These are phyloP conservation scores for Ampelomyces quisqualis DNA, from an alignment of 2,329 filamentous ascomycete species.

Conservation along the genomic window DNA sequence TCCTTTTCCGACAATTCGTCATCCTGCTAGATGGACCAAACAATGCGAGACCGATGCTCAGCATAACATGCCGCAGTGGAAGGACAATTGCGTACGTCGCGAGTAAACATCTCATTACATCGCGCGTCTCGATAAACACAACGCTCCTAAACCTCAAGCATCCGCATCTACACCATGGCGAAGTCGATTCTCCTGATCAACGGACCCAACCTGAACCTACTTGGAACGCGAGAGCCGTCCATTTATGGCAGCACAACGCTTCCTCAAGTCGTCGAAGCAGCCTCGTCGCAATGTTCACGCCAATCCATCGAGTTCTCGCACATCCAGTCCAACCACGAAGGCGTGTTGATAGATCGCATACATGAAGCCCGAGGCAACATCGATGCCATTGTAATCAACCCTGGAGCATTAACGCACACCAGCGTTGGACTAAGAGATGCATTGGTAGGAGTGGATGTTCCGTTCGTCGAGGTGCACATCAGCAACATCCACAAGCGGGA, in stretches of 20 bases:
- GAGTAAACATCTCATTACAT: too few species aligned
- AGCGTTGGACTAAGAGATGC: constrained; percentile 76
- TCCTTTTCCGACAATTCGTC: constrained; percentile 3
- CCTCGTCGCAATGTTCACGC: constrained; percentile 51
- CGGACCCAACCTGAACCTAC: constrained; percentile 79
- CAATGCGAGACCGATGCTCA: too few species aligned
- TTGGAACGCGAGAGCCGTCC: constrained; percentile 71
- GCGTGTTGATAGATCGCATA: constrained; percentile 71
- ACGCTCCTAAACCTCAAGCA: too few species aligned
- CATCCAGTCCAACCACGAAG: constrained; percentile 79
- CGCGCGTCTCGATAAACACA: too few species aligned
- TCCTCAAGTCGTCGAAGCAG: constrained; percentile 57
- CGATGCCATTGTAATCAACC: constrained; percentile 73
- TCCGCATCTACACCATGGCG: constrained; percentile 34
- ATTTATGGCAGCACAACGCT: constrained; percentile 73
- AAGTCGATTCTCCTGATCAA: constrained; percentile 69
- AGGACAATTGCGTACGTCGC: too few species aligned
- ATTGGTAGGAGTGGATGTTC: constrained; percentile 65
- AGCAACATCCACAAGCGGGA: constrained; percentile 74
- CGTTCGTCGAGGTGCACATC: constrained; percentile 77
- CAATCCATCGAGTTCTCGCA: constrained; percentile 56
- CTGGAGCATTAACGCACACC: constrained; percentile 73
- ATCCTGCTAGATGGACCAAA: neutral
- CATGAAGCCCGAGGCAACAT: constrained; percentile 62
- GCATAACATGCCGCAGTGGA: too few species aligned